Conservation (phyloP, 2,329 filamentous ascomycete species). For the Apiospora malaysiana region DNA sequence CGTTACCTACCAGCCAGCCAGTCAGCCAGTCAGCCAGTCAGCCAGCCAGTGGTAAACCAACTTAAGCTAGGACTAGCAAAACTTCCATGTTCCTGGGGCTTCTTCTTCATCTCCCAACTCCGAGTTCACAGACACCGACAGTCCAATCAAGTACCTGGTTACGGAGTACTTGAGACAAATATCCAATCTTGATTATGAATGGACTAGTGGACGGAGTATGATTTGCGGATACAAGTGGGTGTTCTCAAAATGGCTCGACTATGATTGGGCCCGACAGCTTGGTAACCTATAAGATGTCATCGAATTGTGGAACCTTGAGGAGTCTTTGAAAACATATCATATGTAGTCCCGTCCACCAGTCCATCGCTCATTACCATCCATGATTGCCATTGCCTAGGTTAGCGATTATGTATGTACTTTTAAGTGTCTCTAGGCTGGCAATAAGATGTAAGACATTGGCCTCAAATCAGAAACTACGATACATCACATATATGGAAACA, state of each 20-base stretch:
- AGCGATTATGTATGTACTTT: too few relatives aligned
- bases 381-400: too few relatives aligned
- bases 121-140: neutral
- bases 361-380: too few relatives aligned
- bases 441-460: too few relatives aligned
- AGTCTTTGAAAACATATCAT: too few relatives aligned
- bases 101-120: neutral
- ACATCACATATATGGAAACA: neutral
- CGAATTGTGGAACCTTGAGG: neutral
- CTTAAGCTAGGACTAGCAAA: neutral
- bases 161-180: too few relatives aligned
- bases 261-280: neutral
- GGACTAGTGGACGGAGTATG: neutral
- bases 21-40: neutral
- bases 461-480: neutral
- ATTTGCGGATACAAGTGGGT: conserved; percentile 1
- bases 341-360: too few relatives aligned
- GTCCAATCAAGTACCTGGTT: neutral
- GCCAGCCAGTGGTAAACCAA: neutral
- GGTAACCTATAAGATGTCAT: neutral
- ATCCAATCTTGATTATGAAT: too few relatives aligned
- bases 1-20: neutral
- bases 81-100: neutral
- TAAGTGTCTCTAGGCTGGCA: neutral
- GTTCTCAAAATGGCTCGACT: too few relatives aligned